Evolutionary conservation across 1,284 basidiomycete genomes (phyloP), one percentile per base, ranked within the genome.

Genomic region (Paramarasmius palmivorus): DNA sequence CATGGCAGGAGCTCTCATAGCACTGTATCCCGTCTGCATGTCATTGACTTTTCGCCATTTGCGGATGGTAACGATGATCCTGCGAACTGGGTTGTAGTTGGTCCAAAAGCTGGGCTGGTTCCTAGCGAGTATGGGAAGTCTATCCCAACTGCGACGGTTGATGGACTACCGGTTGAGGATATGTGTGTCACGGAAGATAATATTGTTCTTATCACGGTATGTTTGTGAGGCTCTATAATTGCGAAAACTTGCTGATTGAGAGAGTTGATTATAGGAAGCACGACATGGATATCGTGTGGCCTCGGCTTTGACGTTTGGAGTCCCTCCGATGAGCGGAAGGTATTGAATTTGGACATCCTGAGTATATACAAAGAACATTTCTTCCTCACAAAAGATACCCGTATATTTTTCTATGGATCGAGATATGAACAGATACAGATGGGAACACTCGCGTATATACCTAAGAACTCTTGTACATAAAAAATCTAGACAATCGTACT

Each of bases 131-230:
- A 56, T 44, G 63, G 61, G 57, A 74, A 73, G 41, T 70, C 71
- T 12, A 65, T 80, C 20, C 71, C 76, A n/a, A 54, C 67, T 12
- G 63, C 64, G 37, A 72, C 70, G 10, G 70, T 72, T 2, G 68
- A 72, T 52, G 68, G 71, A 19, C 63, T 69, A 42, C 63, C 63
- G 15, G 66, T 79, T 26, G 71, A 77, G 44, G 69, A 68, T 54
- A 60, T 78, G 36, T 65, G 67, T 25, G 71, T 72, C 36, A 79
- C 74, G 3, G 77, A 79, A 59, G 78, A 80, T 59, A 80, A 80
- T 53, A 69, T 80, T 34, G 63, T 78, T 38, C 59, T 80, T 56
- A 67, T 78, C 53, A 59, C 76, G 56, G 78, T 77, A 57, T 54
- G 71, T 61, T 46, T 19, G 49, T 41, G 35, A 42, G n/a, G 29